Evolutionary conservation across 73 alveolate species (phyloP).

Genomic region (Paramecium sonneborni): DNA sequence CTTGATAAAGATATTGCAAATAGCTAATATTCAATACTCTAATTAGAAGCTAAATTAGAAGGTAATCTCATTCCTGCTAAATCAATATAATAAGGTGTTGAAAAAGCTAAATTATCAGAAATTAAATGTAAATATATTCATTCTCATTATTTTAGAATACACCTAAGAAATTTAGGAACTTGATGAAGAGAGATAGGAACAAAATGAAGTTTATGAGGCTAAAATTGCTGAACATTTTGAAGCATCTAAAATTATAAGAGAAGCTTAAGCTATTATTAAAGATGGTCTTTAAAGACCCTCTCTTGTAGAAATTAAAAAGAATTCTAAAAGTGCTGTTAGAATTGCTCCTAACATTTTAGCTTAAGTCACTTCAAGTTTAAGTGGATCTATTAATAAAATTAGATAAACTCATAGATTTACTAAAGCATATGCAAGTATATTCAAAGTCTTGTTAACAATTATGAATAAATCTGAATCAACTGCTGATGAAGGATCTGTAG

Average conservation of each 20-base stretch:
- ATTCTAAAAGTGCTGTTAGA: not conserved
- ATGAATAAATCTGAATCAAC: conserved; percentile 34
- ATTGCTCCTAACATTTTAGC: conserved; percentile 7
- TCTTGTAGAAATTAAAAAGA: not conserved
- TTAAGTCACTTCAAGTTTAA: not conserved
- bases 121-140: not conserved
- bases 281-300: not conserved
- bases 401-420: conserved; percentile 10
- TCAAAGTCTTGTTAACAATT: conserved; percentile 35
- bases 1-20: conserved; percentile 42
- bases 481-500: conserved; percentile 61
- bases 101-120: conserved; percentile 34
- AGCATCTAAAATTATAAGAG: conserved; percentile 33
- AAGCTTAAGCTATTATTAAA: conserved; percentile 43
- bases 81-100: conserved; percentile 33
- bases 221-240: conserved; percentile 48
- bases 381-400: not conserved
- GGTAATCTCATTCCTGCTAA: conserved; percentile 29
- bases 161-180: not conserved
- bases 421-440: conserved; percentile 8
- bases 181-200: conserved; percentile 43
- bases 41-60: conserved; percentile 41
- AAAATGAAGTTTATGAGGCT: conserved; percentile 14
- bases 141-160: not conserved
- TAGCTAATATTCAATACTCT: not conserved